Evolutionary conservation across 1,284 basidiomycete species (phyloP).

Genomic region (Cutaneotrichosporon cyanovorans): DNA sequence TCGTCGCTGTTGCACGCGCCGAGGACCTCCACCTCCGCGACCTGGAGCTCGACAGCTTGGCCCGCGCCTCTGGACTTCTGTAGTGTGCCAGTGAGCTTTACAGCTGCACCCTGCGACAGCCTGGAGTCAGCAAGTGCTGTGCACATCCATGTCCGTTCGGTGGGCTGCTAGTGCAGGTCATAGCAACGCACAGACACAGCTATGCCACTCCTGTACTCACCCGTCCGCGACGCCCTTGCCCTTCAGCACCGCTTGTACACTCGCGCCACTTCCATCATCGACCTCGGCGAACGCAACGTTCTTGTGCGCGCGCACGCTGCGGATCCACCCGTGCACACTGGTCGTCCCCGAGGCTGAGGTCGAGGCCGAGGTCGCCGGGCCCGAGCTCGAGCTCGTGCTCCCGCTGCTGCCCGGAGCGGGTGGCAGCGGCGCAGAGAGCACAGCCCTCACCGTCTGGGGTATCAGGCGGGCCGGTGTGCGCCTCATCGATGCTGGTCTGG

Average conservation of each 20-base stretch:
- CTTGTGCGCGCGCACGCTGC: constrained; percentile 75
- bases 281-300: constrained; percentile 74
- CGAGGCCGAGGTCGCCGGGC: not conserved
- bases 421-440: not conserved
- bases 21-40: constrained; percentile 57
- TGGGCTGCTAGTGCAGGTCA: not conserved
- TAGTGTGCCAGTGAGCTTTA: constrained; percentile 60
- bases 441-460: constrained; percentile 5
- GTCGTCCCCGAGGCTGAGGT: not conserved
- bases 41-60: constrained; percentile 65
- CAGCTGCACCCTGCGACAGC: constrained; percentile 64
- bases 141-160: not conserved
- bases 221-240: constrained; percentile 41
- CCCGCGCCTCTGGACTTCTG: constrained; percentile 59
- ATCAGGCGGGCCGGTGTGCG: not conserved
- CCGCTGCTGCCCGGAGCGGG: not conserved
- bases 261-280: constrained; percentile 67
- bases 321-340: constrained; percentile 64
- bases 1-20: constrained; percentile 71
- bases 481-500: constrained; percentile 2
- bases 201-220: constrained; percentile 27
- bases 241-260: constrained; percentile 69
- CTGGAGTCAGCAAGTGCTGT: constrained; percentile 7
- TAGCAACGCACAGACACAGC: too few species aligned
- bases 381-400: not conserved